These are phyloP conservation scores for Cardamine occulta DNA, from an alignment of 345 rosid genomes.

Conservation along the genomic window DNA sequence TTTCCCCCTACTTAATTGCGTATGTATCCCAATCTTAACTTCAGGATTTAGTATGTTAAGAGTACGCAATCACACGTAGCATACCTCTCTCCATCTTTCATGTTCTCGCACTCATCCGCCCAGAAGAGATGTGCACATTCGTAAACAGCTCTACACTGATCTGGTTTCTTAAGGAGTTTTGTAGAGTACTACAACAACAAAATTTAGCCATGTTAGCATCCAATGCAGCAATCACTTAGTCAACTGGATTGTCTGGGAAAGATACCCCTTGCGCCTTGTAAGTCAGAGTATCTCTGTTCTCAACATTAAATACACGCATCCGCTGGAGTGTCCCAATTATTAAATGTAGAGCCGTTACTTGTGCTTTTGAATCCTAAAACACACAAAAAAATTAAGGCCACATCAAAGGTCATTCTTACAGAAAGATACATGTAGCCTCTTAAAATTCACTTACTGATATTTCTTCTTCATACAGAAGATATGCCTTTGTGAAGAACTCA, in stretches of 20 bases:
- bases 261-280: slow-evolving; percentile 98
- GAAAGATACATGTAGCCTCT: neutral
- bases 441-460: slow-evolving; percentile 74
- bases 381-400: slow-evolving; percentile 29
- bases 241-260: slow-evolving; percentile 18
- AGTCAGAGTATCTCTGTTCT: slow-evolving; percentile 89
- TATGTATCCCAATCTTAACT: slow-evolving; percentile 5
- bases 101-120: slow-evolving; percentile 79
- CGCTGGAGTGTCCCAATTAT: slow-evolving; percentile 96
- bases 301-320: slow-evolving; percentile 92
- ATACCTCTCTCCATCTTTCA: slow-evolving; percentile 97
- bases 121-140: slow-evolving; percentile 96
- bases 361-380: slow-evolving; percentile 89
- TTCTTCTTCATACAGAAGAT: slow-evolving; percentile 94
- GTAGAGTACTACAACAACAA: slow-evolving; percentile 82
- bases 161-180: slow-evolving; percentile 95
- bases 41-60: neutral
- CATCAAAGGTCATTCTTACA: slow-evolving; percentile 28
- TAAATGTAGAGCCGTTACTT: slow-evolving; percentile 85
- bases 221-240: slow-evolving; percentile 16
- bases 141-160: slow-evolving; percentile 96
- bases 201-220: slow-evolving; percentile 15
- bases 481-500: slow-evolving; percentile 96
- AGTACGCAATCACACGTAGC: slow-evolving; percentile 25
- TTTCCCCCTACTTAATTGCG: neutral